Percentiles rank a stretch among this genome's conserved stretches.
These are phyloP conservation scores for Naumovozyma dairenensis DNA, from an alignment of 805 yeast species.

Conservation along the genomic window DNA sequence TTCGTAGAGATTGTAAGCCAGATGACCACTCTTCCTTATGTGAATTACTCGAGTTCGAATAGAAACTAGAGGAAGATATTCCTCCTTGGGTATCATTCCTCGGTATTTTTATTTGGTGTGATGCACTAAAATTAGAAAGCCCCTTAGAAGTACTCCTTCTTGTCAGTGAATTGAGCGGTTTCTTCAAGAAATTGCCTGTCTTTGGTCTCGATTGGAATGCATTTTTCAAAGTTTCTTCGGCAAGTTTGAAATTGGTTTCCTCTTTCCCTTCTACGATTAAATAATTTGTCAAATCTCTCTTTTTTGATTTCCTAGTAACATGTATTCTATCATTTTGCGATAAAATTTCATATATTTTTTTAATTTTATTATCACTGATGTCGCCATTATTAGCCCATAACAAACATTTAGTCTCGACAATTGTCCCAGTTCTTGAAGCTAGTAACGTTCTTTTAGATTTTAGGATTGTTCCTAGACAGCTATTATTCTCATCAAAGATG, in stretches of 20 bases:
- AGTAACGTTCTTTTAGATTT: slow-evolving; percentile 5
- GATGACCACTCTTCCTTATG: too few relatives aligned
- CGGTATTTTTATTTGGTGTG: neutral
- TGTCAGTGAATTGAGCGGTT: neutral
- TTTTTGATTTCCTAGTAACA: too few relatives aligned
- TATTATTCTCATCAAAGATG: slow-evolving; percentile 10
- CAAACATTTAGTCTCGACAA: slow-evolving; percentile 1
- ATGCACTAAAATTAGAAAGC: neutral
- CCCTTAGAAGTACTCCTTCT: neutral
- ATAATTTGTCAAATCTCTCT: neutral
- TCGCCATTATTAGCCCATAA: slow-evolving; percentile 4
- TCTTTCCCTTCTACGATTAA: too few relatives aligned
- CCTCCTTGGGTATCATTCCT: neutral
- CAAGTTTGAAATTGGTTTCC: too few relatives aligned
- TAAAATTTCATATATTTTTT: slow-evolving; percentile 1
- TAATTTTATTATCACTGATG: neutral
- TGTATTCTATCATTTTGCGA: neutral
- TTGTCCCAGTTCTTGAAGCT: neutral
- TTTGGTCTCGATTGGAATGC: too few relatives aligned
- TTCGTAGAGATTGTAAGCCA: too few relatives aligned
- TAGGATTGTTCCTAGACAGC: slow-evolving; percentile 14
- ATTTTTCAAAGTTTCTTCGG: too few relatives aligned
- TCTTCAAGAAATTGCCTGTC: slow-evolving; percentile 1
- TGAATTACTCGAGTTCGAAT: too few relatives aligned
- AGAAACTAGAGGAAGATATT: too few relatives aligned